These are phyloP conservation scores for Bacidia rubella DNA, from an alignment of 495 filamentous ascomycete genomes.

Conservation along the genomic window DNA sequence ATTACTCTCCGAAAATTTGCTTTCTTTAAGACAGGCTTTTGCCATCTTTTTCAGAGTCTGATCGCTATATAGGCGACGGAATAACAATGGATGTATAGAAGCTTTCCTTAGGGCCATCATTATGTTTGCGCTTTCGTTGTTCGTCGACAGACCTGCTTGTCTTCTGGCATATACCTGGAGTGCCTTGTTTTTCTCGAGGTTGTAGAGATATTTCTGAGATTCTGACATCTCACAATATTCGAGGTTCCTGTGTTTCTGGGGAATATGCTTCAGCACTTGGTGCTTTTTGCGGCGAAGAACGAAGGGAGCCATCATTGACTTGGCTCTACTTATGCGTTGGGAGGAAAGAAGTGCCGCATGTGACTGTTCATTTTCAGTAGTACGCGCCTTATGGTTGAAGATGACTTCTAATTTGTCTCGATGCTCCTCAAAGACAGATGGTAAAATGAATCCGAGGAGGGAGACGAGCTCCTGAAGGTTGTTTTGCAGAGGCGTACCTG, in stretches of 20 bases:
- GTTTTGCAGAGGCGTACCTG: constrained; percentile 91
- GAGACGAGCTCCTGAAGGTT: constrained; percentile 85
- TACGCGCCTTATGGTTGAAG: constrained; percentile 83
- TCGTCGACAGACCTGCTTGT: constrained; percentile 40
- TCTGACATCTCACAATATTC: constrained; percentile 66
- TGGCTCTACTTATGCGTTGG: constrained; percentile 72
- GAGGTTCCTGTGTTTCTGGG: constrained; percentile 63
- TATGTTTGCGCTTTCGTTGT: constrained; percentile 50
- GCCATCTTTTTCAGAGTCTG: constrained; percentile 62
- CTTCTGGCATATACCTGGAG: constrained; percentile 42
- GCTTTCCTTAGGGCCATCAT: constrained; percentile 88
- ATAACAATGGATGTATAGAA: constrained; percentile 82
- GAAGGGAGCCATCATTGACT: constrained; percentile 89
- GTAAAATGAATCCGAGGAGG: constrained; percentile 82
- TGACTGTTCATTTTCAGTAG: constrained; percentile 54
- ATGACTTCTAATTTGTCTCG: constrained; percentile 64
- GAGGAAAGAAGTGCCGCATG: constrained; percentile 66
- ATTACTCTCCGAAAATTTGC: constrained; percentile 44
- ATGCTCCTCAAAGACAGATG: constrained; percentile 59
- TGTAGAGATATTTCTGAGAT: constrained; percentile 57
- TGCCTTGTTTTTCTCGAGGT: constrained; percentile 40
- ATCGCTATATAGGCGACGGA: constrained; percentile 66
- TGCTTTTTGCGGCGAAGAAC: constrained; percentile 87
- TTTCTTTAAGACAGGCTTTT: constrained; percentile 54
- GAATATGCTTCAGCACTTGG: constrained; percentile 80